phyloP scores from a whole-genome alignment of 2,329 filamentous ascomycete genomes.

The Keithomyces neogunnii region DNA sequence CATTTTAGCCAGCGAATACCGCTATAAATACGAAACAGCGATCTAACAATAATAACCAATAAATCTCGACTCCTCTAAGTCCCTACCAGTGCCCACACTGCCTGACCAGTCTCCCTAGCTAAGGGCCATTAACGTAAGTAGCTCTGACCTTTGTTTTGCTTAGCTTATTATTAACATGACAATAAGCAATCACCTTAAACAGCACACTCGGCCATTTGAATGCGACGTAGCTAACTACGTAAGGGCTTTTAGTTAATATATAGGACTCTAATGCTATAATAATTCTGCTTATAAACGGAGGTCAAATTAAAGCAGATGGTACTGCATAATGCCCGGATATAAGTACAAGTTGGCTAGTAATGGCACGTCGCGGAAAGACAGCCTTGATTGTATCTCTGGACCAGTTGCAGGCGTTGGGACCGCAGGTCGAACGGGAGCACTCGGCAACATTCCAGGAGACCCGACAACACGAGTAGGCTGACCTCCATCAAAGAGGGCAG shows the following conservation, averaged over 20 bases:
- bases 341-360: neutral
- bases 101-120: neutral
- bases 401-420: too few relatives aligned
- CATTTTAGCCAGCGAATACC: neutral
- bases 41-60: neutral
- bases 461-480: too few relatives aligned
- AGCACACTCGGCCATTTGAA: neutral
- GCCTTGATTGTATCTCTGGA: too few relatives aligned
- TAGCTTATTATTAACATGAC: neutral
- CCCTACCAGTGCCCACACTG: neutral
- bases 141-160: neutral
- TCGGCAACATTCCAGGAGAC: too few relatives aligned
- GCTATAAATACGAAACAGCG: neutral
- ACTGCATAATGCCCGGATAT: neutral
- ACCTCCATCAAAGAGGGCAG: too few relatives aligned
- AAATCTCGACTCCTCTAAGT: neutral
- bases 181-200: neutral
- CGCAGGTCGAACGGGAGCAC: too few relatives aligned
- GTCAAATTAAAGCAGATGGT: neutral
- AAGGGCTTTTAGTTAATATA: neutral
- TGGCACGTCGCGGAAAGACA: neutral
- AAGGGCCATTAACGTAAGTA: neutral
- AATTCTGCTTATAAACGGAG: neutral
- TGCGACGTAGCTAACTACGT: neutral
- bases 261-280: neutral